Percentiles rank a stretch among this genome's conserved stretches.
Evolutionary conservation across 148 eudicot species (phyloP).

Genomic region (Vaccinium myrtillus): DNA sequence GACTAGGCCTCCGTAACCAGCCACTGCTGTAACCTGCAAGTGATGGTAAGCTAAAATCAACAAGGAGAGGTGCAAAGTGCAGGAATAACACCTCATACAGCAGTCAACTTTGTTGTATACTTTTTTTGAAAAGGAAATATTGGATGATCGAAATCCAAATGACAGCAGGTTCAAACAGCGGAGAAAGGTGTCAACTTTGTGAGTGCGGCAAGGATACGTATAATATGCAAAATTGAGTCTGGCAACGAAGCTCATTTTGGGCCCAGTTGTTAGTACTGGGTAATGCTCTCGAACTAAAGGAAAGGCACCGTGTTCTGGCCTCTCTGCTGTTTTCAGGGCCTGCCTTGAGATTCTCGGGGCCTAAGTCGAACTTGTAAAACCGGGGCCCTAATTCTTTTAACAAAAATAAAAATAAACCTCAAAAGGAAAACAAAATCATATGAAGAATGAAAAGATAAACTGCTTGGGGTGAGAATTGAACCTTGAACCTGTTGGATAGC

Average conservation of each 20-base stretch:
- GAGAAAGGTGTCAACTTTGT: not conserved
- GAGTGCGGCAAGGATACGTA: not conserved
- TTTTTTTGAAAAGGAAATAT: not conserved
- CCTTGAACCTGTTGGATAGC: too few species aligned
- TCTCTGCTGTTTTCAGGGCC: not conserved
- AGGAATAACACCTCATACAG: not conserved
- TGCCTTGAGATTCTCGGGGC: too few species aligned
- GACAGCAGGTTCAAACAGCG: not conserved
- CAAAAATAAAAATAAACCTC: too few species aligned
- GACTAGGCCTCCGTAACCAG: constrained; percentile 85
- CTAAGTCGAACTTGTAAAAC: too few species aligned
- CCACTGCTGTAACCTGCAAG: constrained; percentile 76
- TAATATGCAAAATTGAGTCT: not conserved
- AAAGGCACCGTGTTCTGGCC: not conserved
- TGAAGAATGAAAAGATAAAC: too few species aligned
- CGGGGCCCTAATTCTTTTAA: too few species aligned
- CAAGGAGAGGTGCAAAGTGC: not conserved
- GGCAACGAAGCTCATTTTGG: not conserved
- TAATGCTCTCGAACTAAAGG: not conserved
- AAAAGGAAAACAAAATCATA: too few species aligned
- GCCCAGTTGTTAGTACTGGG: not conserved
- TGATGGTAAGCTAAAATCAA: constrained; percentile 2
- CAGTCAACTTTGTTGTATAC: not conserved
- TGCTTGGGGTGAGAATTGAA: too few species aligned
- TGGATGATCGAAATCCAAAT: not conserved